A percentile compares a stretch with the other conserved stretches of the same genome.
phyloP scores from a whole-genome alignment of 441 rosid genomes.

The Syzygium malaccense region DNA sequence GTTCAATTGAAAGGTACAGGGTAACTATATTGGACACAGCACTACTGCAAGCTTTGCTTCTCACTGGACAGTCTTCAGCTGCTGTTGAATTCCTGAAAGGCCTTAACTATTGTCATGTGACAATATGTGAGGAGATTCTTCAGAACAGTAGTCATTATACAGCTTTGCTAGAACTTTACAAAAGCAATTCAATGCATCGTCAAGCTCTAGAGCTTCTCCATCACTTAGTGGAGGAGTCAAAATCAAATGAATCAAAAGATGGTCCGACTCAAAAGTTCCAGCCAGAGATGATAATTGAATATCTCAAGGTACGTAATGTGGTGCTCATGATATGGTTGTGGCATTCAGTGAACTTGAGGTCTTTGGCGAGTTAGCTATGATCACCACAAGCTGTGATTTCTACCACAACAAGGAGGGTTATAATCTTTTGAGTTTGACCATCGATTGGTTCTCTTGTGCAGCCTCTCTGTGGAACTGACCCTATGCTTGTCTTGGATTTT shows the following conservation, averaged over 20 bases:
- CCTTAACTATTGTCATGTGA: too few relatives aligned
- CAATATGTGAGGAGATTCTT: too few relatives aligned
- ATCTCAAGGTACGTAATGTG: conserved; percentile 50
- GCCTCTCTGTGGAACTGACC: conserved; percentile 85
- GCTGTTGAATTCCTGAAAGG: conserved; percentile 51
- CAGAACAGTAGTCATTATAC: conserved; percentile 26
- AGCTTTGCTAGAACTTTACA: conserved; percentile 72
- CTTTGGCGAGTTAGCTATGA: background rate
- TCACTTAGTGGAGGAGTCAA: conserved; percentile 60
- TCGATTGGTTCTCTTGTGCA: conserved; percentile 24
- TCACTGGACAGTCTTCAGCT: conserved; percentile 79
- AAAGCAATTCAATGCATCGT: conserved; percentile 72
- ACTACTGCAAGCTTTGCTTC: conserved; percentile 85
- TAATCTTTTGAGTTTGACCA: background rate
- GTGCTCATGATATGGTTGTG: background rate
- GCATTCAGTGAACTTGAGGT: background rate
- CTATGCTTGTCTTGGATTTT: conserved; percentile 74
- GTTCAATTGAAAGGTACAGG: conserved; percentile 84
- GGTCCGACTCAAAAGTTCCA: conserved; percentile 47
- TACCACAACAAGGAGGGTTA: background rate
- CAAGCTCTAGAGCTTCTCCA: conserved; percentile 84
- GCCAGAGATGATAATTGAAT: conserved; percentile 74
- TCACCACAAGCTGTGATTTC: background rate
- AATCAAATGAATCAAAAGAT: conserved; percentile 38
- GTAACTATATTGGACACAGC: conserved; percentile 84